A percentile compares a stretch with the other conserved stretches of the same genome.
phyloP scores from a whole-genome alignment of 140 eudicot species.

The Cichorium intybus region DNA sequence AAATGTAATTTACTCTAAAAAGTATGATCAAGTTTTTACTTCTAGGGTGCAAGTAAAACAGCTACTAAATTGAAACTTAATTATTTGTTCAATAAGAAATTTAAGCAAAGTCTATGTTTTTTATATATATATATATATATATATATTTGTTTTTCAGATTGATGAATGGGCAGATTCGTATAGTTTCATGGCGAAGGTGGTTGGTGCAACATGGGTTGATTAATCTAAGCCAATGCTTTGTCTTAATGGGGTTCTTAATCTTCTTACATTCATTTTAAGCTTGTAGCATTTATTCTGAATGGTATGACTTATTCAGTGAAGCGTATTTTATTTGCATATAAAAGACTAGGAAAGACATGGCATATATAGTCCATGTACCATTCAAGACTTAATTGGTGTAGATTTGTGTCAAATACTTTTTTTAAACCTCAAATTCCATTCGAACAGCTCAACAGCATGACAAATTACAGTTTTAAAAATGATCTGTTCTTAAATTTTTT shows the following conservation, averaged over 20 bases:
- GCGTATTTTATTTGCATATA: neutral
- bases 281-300: neutral
- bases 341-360: neutral
- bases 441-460: neutral
- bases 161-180: conserved; percentile 85
- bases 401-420: neutral
- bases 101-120: neutral
- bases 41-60: neutral
- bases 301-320: neutral
- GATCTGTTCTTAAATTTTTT: no score
- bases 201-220: conserved; percentile 83
- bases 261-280: conserved; percentile 6
- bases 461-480: neutral
- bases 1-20: neutral
- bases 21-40: neutral
- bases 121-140: neutral
- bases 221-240: conserved; percentile 14
- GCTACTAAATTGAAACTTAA: neutral
- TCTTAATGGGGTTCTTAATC: neutral
- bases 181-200: conserved; percentile 84
- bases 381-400: neutral
- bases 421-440: neutral
- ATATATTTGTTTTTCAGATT: conserved; percentile 43
- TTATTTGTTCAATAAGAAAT: neutral
- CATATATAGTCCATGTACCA: neutral